Evolutionary conservation across 2,329 filamentous ascomycete species (phyloP).

Genomic region (Phyllosticta paracitricarpa): DNA sequence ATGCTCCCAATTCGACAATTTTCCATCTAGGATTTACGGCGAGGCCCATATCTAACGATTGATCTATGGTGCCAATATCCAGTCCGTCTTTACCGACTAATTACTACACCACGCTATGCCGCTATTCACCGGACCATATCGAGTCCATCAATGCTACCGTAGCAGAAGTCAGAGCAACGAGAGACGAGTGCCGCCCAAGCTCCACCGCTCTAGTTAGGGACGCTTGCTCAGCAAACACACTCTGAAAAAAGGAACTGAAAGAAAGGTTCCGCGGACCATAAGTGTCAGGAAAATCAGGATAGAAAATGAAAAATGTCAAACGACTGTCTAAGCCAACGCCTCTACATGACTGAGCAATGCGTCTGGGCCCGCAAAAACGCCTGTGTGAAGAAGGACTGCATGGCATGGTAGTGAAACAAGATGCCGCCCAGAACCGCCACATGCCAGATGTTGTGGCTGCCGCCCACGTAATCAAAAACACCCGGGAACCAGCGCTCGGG

Average conservation of each 20-base stretch:
- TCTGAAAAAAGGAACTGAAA: neutral
- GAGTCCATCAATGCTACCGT: neutral
- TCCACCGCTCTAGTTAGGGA: neutral
- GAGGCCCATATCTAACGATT: neutral
- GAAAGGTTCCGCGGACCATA: neutral
- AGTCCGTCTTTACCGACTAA: neutral
- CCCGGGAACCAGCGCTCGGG: slow-evolving; percentile 91
- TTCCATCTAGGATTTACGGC: neutral
- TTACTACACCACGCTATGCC: neutral
- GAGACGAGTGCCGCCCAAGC: neutral
- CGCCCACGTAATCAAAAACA: slow-evolving; percentile 88
- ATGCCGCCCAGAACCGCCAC: slow-evolving; percentile 89
- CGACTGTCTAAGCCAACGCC: neutral
- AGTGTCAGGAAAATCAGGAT: neutral
- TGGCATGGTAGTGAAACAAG: slow-evolving; percentile 90
- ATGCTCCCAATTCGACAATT: no score
- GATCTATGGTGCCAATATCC: neutral
- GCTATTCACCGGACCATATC: neutral
- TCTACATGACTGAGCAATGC: slow-evolving; percentile 16
- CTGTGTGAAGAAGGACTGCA: slow-evolving; percentile 82
- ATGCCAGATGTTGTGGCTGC: slow-evolving; percentile 97
- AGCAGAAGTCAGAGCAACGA: neutral
- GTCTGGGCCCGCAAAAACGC: slow-evolving; percentile 30
- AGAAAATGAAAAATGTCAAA: neutral
- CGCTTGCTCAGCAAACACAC: neutral